Base-by-base conservation (phyloP, 208 protist species). In the Tritrichomonas musculus region DNA sequence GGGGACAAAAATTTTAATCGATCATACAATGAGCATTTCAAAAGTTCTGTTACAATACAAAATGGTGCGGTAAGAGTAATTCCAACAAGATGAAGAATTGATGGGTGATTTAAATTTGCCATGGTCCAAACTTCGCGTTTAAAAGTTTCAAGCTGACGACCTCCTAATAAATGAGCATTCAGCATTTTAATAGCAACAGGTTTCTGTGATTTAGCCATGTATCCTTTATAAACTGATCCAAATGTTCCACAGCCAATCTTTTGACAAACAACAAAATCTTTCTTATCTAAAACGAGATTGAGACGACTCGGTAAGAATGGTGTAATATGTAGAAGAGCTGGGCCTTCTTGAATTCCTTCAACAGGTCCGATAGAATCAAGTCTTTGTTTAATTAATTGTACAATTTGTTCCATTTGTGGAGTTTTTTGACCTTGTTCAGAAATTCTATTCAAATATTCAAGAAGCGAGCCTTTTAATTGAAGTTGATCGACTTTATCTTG, bases 101-200 rank as follows among this genome's bases (percentile, higher is more conserved):
- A 88, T 57, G 77, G 77, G 39, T 88, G 77, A 9, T 88, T 88
- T 8, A 88, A 20, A 33, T 41, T 88, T 20, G 47, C 47, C 41
- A 88, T 53, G 9, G 47, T 57, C 77, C 77, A 88, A 60, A 88
- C 77, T 88, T 88, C 77, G 0, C 77, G 8, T 57, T 88, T 88
- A 20, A 57, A 88, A 5, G 77, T 88, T 88, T 88, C 47, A 60
- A 88, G 47, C 39, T 88, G 77, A 17, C 77, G 41, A 20, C 77
- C 77, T 17, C 77, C 47, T 13, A 88, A 11, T 53, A 57, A 47
- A 33, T 53, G 47, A 0, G 47, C 25, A 60, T 88, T 88, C n/a
- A 88, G 47, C 13, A 60, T 36, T 88, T 88, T 88, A 20, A 88
- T 39, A 33, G 77, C 77, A 39, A 88, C 77, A 39, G 33, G 33